Conservation (phyloP, 2,329 filamentous ascomycete species). For the Ceratocystis ficicola region DNA sequence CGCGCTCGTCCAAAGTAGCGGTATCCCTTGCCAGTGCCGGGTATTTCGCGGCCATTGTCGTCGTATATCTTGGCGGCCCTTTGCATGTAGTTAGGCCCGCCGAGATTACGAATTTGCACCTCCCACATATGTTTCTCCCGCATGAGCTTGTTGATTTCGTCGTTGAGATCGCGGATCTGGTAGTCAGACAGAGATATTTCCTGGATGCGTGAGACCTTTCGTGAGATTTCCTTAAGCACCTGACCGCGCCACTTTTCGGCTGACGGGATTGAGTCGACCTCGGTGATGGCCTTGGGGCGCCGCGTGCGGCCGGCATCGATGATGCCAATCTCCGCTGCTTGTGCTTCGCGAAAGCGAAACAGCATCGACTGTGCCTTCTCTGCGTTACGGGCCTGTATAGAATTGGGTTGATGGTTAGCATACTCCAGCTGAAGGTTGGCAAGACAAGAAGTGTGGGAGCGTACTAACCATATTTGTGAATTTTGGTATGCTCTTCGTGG, state of each 20-base stretch:
- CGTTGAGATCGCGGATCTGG: constrained; percentile 94
- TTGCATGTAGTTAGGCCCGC: constrained; percentile 95
- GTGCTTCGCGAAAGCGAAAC: constrained; percentile 96
- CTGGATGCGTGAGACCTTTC: constrained; percentile 94
- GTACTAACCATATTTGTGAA: constrained; percentile 12
- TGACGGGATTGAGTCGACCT: constrained; percentile 66
- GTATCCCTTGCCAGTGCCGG: constrained; percentile 74
- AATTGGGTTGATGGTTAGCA: not conserved
- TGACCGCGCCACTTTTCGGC: constrained; percentile 99
- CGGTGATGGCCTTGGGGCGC: constrained; percentile 81
- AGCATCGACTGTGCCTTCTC: constrained; percentile 99
- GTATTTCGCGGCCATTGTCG: constrained; percentile 59
- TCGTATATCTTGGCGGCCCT: constrained; percentile 58
- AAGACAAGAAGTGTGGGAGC: not conserved
- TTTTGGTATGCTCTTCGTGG: not conserved
- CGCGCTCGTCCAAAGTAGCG: constrained; percentile 83
- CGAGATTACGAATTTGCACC: constrained; percentile 84
- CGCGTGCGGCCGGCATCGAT: constrained; percentile 84
- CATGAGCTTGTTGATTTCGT: constrained; percentile 99
- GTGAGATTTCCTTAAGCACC: constrained; percentile 90
- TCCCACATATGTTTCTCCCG: constrained; percentile 99
- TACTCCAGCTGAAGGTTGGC: not conserved
- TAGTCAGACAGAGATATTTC: constrained; percentile 84
- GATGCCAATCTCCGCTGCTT: constrained; percentile 91
- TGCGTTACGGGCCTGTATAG: constrained; percentile 70